Evolutionary conservation across 345 rosid species (phyloP), one percentile per base, ranked within the genome.

Genomic region (Rhizophora apiculata): DNA sequence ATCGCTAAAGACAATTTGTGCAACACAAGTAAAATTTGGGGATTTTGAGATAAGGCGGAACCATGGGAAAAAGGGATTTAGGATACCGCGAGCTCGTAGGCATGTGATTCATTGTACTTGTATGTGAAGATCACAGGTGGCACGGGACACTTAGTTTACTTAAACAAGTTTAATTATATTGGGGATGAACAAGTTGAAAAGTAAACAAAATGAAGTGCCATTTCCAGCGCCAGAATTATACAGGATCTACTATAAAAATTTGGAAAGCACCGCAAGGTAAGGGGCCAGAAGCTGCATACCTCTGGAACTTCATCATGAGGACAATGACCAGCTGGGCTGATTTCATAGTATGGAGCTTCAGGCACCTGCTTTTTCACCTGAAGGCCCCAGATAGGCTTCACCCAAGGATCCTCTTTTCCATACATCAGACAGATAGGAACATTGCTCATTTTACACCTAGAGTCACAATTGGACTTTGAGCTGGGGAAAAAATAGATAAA

Each of bases 271-370:
- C 5, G 0, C 13, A 13, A 43, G 49, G 19, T 15, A 43, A 13
- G 19, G 19, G 18, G 49, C 19, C 18, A 13, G 1, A 13, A 53
- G 58, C 62, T 59, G 24, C 46, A 64, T 83, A 91, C 98, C 98
- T 95, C 99, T 13, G 99, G 96, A 75, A 95, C 96, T 88, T 95
- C 99, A 67, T 95, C 97, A 59, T 95, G 99, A 67, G 99, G 99
- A 84, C 99, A 95, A 79, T 95, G 99, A 69, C 99, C 99, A 4
- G 99, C 99, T 13, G 99, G 97, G 78, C 96, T 95, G 81, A 95
- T 88, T 77, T 91, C 92, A 20, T 95, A 95, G 79, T 88, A 91
- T 20, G 92, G 89, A 68, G 96, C 87, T 63, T 87, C 88, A 8
- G 96, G 92, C 8, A 89, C 67, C 78, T 85, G 91, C 52, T 60